A percentile compares a stretch with the other conserved stretches of the same genome.
These are phyloP conservation scores for Citrus medica DNA, from an alignment of 345 rosid genomes.

Conservation along the genomic window DNA sequence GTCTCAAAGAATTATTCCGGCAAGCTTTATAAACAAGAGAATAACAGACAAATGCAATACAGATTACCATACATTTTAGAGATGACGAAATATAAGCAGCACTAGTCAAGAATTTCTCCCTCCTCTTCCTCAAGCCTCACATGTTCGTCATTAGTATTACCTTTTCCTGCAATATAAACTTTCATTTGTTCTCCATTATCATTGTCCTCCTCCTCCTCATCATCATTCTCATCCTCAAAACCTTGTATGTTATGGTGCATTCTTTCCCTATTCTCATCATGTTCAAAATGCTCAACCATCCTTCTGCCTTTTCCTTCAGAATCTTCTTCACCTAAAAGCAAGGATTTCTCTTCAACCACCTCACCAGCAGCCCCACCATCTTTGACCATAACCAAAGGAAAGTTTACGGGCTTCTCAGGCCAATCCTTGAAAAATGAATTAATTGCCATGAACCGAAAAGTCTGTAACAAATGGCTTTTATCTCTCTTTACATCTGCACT, in stretches of 20 bases:
- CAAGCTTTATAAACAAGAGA: too few species aligned
- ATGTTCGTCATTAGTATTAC: neutral
- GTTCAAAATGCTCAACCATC: constrained; percentile 1
- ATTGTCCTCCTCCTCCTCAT: neutral
- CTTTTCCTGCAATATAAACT: constrained; percentile 1
- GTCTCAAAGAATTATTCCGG: neutral
- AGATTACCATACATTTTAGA: neutral
- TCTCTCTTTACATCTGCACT: constrained; percentile 66
- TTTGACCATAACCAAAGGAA: constrained; percentile 48
- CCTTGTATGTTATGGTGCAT: neutral
- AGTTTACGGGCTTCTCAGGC: constrained; percentile 60
- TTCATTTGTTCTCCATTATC: constrained; percentile 7
- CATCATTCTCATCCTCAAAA: constrained; percentile 8
- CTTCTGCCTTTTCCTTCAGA: constrained; percentile 14
- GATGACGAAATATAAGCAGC: neutral
- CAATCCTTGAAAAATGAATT: constrained; percentile 67
- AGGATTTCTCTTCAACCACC: constrained; percentile 24
- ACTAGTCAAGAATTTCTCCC: constrained; percentile 60
- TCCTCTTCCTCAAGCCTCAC: constrained; percentile 38
- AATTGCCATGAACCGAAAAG: constrained; percentile 61
- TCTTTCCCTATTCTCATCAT: constrained; percentile 2
- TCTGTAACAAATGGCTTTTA: constrained; percentile 61
- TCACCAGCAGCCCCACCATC: constrained; percentile 41
- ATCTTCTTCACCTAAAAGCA: constrained; percentile 9
- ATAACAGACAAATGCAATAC: neutral